Conservation (phyloP, 2,329 filamentous ascomycete genomes). For the Fusarium napiforme region DNA sequence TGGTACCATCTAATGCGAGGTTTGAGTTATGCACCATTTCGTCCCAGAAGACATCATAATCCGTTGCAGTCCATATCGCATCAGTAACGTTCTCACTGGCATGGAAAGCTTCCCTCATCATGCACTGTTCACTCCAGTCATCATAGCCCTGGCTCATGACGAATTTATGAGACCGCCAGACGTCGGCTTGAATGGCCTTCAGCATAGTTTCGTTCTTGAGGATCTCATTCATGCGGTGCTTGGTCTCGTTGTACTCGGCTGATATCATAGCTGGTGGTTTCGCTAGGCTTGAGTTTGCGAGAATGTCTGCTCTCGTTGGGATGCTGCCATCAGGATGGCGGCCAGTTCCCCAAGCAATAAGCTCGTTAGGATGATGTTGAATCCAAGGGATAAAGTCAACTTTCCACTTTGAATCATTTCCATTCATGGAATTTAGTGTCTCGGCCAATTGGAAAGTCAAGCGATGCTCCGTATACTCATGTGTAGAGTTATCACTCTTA, state of each 20-base stretch:
- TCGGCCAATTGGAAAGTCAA: conserved; percentile 72
- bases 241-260: conserved; percentile 10
- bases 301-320: conserved; percentile 7
- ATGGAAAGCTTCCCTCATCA: conserved; percentile 11
- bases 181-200: not conserved
- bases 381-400: conserved; percentile 73
- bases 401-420: conserved; percentile 57
- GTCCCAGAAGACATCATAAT: conserved; percentile 28
- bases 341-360: conserved; percentile 7
- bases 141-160: conserved; percentile 16
- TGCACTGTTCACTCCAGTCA: conserved; percentile 14
- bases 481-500: conserved; percentile 64
- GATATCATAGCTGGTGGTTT: not conserved
- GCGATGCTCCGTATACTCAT: conserved; percentile 70
- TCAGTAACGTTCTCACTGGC: conserved; percentile 16
- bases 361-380: conserved; percentile 49
- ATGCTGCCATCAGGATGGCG: not conserved
- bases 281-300: not conserved
- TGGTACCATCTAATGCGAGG: conserved; percentile 6
- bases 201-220: conserved; percentile 31
- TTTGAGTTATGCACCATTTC: conserved; percentile 30
- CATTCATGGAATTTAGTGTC: conserved; percentile 69
- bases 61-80: conserved; percentile 11
- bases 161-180: conserved; percentile 13
- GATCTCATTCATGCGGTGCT: conserved; percentile 20